Conservation (phyloP, 768 basidiomycete species). For the Tylopilus sp. region DNA sequence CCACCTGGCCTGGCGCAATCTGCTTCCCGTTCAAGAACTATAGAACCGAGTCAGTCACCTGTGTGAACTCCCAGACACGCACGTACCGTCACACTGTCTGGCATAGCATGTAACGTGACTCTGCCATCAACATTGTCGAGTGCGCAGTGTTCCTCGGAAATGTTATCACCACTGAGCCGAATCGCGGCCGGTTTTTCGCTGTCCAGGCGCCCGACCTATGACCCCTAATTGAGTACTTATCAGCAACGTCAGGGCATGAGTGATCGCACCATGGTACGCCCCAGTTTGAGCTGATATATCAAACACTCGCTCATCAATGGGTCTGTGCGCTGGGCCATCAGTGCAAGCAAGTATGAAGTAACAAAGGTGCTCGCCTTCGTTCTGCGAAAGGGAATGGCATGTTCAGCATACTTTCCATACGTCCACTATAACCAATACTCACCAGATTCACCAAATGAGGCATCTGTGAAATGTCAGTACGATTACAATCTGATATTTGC, state of each 20-base stretch:
- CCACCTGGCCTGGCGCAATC: conserved; percentile 70
- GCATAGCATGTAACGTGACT: conserved; percentile 76
- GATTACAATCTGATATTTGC: conserved; percentile 2
- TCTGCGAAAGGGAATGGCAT: conserved; percentile 37
- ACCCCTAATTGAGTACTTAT: conserved; percentile 12
- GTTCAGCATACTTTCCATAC: conserved; percentile 9
- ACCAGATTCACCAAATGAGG: conserved; percentile 93
- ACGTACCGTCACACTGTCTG: conserved; percentile 80
- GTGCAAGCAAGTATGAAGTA: background rate
- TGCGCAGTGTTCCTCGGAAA: conserved; percentile 88
- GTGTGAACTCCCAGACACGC: background rate
- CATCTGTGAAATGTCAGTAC: conserved; percentile 50
- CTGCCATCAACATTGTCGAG: conserved; percentile 85
- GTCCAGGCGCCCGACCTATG: conserved; percentile 83
- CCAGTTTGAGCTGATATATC: conserved; percentile 88
- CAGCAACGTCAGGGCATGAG: background rate
- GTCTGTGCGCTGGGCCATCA: conserved; percentile 45
- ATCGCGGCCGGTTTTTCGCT: conserved; percentile 82
- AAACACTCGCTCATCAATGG: conserved; percentile 96
- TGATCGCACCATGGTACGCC: conserved; percentile 64
- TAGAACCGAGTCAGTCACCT: conserved; percentile 11
- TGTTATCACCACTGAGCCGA: conserved; percentile 87
- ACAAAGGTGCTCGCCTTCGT: conserved; percentile 54
- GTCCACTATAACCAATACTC: conserved; percentile 34
- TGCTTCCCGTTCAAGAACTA: conserved; percentile 95